Percentiles rank a stretch among this genome's conserved stretches.
These are phyloP conservation scores for Inga laurina DNA, from an alignment of 306 rosid genomes.

Conservation along the genomic window DNA sequence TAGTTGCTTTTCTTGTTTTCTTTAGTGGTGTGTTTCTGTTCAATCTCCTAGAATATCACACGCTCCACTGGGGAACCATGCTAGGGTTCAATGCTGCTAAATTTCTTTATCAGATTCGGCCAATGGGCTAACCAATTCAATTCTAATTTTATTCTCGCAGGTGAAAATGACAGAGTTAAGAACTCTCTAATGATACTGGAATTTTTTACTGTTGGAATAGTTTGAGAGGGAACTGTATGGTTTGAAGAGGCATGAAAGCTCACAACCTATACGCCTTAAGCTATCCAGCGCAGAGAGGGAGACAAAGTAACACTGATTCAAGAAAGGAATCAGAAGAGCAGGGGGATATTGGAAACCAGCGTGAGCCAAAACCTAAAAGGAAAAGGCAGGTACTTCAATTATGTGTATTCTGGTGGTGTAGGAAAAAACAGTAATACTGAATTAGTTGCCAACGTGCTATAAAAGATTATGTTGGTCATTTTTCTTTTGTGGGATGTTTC, in stretches of 20 bases:
- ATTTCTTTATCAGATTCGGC: neutral
- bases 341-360: neutral
- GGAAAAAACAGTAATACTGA: neutral
- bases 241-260: constrained; percentile 30
- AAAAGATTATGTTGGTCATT: neutral
- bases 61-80: neutral
- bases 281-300: neutral
- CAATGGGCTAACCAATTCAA: neutral
- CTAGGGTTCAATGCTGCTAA: neutral
- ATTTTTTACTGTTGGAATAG: neutral
- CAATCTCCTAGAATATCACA: neutral
- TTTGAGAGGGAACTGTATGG: neutral
- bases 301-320: neutral
- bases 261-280: constrained; percentile 8
- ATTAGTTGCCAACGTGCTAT: constrained; percentile 1
- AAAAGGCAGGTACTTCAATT: neutral
- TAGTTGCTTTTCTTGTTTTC: neutral
- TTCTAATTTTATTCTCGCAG: constrained; percentile 5
- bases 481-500: constrained; percentile 3
- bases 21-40: neutral
- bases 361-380: neutral
- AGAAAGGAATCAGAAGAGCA: constrained; percentile 9
- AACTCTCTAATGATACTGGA: neutral
- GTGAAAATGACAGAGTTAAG: neutral
- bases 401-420: neutral